Evolutionary conservation across 1,139 yeast species (phyloP), one percentile per base, ranked within the genome.

Genomic region (Pichia sp.): DNA sequence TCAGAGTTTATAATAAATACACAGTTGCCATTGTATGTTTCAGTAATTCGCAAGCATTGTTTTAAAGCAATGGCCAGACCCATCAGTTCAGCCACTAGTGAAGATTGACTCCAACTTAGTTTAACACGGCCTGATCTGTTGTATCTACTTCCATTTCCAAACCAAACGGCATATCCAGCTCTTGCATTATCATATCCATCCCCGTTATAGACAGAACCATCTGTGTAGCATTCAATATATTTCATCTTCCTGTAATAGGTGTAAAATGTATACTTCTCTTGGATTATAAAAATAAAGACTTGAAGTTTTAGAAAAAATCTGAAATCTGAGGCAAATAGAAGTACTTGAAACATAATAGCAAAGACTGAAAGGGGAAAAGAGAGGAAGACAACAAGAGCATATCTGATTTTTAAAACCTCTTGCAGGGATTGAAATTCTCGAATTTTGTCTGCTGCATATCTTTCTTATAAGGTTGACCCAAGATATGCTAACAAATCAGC

Each of bases 401-500:
- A 18, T 18, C 18, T 18, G 18, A 18, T 18, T 18, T 18, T 18
- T 18, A 18, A 18, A 18, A 18, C 18, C 18, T 18, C 18, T 18
- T 18, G 18, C 18, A 18, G 18, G 18, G 18, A 18, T 18, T 18
- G 18, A 18, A 18, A 18, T 18, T 18, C 18, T 18, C 18, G 34
- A 32, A 8, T 32, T 8, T 8, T 32, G 11, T 32, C 34, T 8
- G 34, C 34, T 8, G 34, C 8, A 11, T 32, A 11, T 32, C 11
- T 8, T 32, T 32, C 34, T 35, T 7, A 30, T 4, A 39, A 4
- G 5, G 34, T 30, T 3, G 41, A 39, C 9, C 86, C 94, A 29
- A 56, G 46, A 52, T 76, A 81, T 3, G 96, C 96, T 46, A 89
- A 68, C 39, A 61, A 57, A 62, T 89, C 96, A 0, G 96, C 96